A percentile compares a stretch with the other conserved stretches of the same genome.
These are phyloP conservation scores for Fusarium sp. DNA, from an alignment of 2,329 filamentous ascomycete species.

Conservation along the genomic window DNA sequence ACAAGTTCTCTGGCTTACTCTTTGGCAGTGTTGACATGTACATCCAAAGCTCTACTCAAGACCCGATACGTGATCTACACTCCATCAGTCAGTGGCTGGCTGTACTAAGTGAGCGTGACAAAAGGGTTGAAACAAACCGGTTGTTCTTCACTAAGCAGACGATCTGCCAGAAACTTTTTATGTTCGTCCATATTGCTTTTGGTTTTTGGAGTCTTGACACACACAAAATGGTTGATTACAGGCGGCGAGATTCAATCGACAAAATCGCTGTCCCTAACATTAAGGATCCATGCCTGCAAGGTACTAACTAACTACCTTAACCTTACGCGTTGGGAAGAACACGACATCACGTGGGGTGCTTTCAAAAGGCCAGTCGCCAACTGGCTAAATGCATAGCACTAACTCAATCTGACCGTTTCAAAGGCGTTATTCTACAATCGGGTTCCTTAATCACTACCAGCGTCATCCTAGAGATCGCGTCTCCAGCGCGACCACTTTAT, in stretches of 20 bases:
- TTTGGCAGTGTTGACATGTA: constrained; percentile 89
- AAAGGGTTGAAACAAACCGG: constrained; percentile 71
- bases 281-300: background rate
- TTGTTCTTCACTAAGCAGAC: constrained; percentile 78
- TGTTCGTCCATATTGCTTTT: constrained; percentile 63
- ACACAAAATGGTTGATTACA: background rate
- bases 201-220: background rate
- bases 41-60: constrained; percentile 81
- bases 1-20: constrained; percentile 64
- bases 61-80: constrained; percentile 84
- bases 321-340: constrained; percentile 36
- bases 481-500: constrained; percentile 32
- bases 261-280: constrained; percentile 11
- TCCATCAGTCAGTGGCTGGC: constrained; percentile 23
- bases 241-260: background rate
- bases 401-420: background rate
- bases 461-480: constrained; percentile 36
- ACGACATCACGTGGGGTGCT: constrained; percentile 48
- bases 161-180: constrained; percentile 76
- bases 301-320: too few species aligned
- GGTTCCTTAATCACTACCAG: background rate
- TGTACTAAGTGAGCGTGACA: background rate
- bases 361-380: background rate
- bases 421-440: constrained; percentile 4
- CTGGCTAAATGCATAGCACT: background rate